A percentile compares a stretch with the other conserved stretches of the same genome.
These are phyloP conservation scores for Volvox reticuliferus DNA, from an alignment of 139 green algal genomes.

Conservation along the genomic window DNA sequence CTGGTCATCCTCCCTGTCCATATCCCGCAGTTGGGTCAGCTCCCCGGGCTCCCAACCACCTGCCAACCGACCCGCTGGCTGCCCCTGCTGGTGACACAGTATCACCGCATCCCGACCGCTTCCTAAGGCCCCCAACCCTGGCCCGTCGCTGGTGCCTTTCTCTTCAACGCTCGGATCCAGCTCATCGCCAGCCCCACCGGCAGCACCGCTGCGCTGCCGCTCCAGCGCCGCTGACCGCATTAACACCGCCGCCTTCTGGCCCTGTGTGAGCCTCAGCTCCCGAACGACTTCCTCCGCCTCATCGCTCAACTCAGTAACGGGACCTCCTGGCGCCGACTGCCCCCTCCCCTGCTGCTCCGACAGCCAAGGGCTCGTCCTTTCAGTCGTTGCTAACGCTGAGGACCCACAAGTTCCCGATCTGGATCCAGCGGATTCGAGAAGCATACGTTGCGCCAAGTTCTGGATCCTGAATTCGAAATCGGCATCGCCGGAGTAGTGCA, in stretches of 20 bases:
- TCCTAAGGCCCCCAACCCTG: background rate
- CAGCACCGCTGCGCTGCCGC: background rate
- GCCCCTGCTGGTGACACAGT: no score
- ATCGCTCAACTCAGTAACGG: background rate
- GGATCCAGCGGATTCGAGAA: background rate
- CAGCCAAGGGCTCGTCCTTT: background rate
- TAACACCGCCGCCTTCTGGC: slow-evolving; percentile 36
- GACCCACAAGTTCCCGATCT: background rate
- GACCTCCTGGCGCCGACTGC: background rate
- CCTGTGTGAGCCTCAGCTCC: slow-evolving; percentile 37
- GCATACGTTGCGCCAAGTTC: background rate
- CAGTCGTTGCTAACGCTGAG: background rate
- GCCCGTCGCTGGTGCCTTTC: background rate
- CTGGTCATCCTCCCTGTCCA: slow-evolving; percentile 22
- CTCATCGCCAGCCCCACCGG: background rate
- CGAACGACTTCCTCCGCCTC: background rate
- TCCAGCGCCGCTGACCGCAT: slow-evolving; percentile 26
- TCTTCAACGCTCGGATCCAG: background rate
- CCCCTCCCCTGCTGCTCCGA: background rate
- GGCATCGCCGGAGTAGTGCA: slow-evolving; percentile 41
- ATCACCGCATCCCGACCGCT: no score
- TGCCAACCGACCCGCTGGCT: background rate
- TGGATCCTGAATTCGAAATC: slow-evolving; percentile 14
- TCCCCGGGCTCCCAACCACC: background rate
- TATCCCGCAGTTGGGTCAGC: background rate